phyloP scores from a whole-genome alignment of 2,329 filamentous ascomycete genomes.

The Teratosphaeria viscida region DNA sequence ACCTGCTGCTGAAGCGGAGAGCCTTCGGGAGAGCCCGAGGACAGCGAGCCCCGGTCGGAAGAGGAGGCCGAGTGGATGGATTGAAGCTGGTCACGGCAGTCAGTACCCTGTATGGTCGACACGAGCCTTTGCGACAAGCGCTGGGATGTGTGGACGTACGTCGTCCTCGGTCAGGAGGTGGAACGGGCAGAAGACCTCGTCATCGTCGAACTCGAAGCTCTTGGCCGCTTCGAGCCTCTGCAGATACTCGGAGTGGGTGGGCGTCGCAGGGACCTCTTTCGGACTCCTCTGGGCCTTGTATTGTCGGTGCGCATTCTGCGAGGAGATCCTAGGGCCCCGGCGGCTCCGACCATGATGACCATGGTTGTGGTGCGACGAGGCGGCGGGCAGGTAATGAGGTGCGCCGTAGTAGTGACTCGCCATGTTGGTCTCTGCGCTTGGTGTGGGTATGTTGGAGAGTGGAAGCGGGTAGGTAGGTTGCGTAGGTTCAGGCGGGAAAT shows the following conservation, averaged over 20 bases:
- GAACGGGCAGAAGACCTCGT: constrained; percentile 84
- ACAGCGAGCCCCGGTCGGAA: constrained; percentile 88
- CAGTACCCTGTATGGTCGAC: constrained; percentile 16
- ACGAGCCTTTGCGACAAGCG: constrained; percentile 10
- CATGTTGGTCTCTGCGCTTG: constrained; percentile 24
- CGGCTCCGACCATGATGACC: constrained; percentile 79
- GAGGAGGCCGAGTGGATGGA: constrained; percentile 73
- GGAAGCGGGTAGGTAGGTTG: not conserved
- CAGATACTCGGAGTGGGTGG: constrained; percentile 66
- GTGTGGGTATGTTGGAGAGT: not conserved
- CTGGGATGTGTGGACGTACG: constrained; percentile 43
- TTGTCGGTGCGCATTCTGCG: constrained; percentile 78
- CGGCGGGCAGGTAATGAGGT: constrained; percentile 38
- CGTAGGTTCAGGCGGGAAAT: not conserved
- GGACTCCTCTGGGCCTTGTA: constrained; percentile 68
- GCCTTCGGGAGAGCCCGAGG: constrained; percentile 84
- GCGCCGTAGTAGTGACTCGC: constrained; percentile 41
- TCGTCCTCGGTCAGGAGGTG: constrained; percentile 85
- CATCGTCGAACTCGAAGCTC: constrained; percentile 92
- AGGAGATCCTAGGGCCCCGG: constrained; percentile 68
- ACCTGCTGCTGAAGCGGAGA: constrained; percentile 81
- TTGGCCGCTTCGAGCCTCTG: constrained; percentile 81
- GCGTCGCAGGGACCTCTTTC: constrained; percentile 75
- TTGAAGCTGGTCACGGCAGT: constrained; percentile 53
- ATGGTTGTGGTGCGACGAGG: constrained; percentile 49